phyloP scores from a whole-genome alignment of 2,329 filamentous ascomycete genomes.

The Phyllosticta ampelicida region DNA sequence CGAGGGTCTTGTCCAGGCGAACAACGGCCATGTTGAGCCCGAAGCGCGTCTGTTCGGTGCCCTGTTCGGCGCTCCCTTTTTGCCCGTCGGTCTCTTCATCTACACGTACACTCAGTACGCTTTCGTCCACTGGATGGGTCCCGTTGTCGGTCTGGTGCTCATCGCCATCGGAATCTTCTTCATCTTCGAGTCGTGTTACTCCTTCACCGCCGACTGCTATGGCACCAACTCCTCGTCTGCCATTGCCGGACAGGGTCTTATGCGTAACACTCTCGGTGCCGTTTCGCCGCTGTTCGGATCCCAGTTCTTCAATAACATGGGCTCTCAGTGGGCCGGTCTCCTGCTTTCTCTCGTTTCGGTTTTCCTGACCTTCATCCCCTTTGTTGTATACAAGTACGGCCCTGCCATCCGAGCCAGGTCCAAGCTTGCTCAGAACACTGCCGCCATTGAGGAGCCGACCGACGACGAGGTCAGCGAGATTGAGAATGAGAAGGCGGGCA shows the following conservation, averaged over 20 bases:
- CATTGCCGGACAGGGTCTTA: conserved; percentile 42
- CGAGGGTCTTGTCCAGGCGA: conserved; percentile 29
- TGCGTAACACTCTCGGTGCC: conserved; percentile 44
- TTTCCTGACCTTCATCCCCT: conserved; percentile 32
- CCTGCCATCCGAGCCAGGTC: conserved; percentile 28
- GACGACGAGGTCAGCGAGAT: background rate
- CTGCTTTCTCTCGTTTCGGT: conserved; percentile 39
- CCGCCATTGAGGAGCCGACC: conserved; percentile 1
- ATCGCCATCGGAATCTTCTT: conserved; percentile 46
- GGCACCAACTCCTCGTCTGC: conserved; percentile 34
- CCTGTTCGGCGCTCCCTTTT: conserved; percentile 37
- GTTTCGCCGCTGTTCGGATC: conserved; percentile 42
- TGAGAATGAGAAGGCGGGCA: background rate
- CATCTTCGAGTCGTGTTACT: conserved; percentile 37
- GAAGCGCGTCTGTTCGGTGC: conserved; percentile 41
- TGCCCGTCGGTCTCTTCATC: conserved; percentile 42
- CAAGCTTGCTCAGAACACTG: conserved; percentile 23
- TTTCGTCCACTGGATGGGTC: conserved; percentile 39
- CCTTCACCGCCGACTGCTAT: conserved; percentile 44
- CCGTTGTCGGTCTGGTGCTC: conserved; percentile 38
- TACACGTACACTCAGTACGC: conserved; percentile 45
- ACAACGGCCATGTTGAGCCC: conserved; percentile 28
- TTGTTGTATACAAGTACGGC: conserved; percentile 35
- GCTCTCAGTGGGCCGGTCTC: conserved; percentile 42
- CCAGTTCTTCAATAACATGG: conserved; percentile 44